Evolutionary conservation across 345 rosid genomes (phyloP).

Genomic region (Eutrema heterophyllum): DNA sequence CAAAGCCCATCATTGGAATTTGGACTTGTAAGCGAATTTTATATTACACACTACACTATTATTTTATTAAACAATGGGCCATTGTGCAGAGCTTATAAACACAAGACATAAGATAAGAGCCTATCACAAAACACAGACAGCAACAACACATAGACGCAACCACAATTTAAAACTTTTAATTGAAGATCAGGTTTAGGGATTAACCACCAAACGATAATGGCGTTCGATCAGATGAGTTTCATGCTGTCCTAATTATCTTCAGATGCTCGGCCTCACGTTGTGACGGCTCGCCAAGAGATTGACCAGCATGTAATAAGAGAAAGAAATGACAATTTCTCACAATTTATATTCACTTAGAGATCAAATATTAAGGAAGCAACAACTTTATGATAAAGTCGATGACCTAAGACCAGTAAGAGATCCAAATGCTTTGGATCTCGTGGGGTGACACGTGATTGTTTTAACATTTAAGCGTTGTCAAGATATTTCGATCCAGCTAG

Average conservation of each 20-base stretch:
- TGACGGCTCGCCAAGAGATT: constrained; percentile 55
- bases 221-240: not conserved
- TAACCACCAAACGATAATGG: not conserved
- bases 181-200: not conserved
- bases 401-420: not conserved
- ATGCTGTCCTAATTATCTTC: not conserved
- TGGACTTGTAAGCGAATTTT: not conserved
- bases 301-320: constrained; percentile 20
- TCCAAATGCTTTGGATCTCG: constrained; percentile 12
- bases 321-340: not conserved
- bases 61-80: not conserved
- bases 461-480: not conserved
- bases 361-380: not conserved
- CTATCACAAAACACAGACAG: not conserved
- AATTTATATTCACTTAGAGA: not conserved
- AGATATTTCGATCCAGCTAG: not conserved
- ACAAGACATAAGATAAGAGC: not conserved
- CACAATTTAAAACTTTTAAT: not conserved
- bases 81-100: not conserved
- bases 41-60: not conserved
- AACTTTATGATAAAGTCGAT: not conserved
- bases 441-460: constrained; percentile 10
- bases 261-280: constrained; percentile 50
- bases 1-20: not conserved
- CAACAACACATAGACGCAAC: not conserved